Conservation (phyloP, 2,329 filamentous ascomycete genomes). For the Calonectria pauciramosa region DNA sequence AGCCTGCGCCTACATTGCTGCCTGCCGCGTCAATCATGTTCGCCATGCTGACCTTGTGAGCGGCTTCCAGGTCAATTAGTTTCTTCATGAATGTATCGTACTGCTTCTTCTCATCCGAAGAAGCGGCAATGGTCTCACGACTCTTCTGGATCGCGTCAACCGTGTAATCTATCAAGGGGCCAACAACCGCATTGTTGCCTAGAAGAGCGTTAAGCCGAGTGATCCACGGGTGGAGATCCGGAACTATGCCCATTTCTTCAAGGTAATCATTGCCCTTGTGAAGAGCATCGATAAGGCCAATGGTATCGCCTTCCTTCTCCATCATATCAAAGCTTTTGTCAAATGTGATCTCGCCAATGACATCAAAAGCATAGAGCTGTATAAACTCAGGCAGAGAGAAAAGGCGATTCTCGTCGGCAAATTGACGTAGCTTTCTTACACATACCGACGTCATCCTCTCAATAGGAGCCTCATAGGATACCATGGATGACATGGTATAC, state of each 20-base stretch:
- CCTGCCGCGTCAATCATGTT: not conserved
- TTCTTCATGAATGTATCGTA: not conserved
- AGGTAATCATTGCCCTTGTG: not conserved
- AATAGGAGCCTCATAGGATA: not conserved
- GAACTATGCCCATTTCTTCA: not conserved
- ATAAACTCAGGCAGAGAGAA: constrained; percentile 2
- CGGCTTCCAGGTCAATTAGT: not conserved
- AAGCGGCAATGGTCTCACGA: not conserved
- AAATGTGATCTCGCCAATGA: constrained; percentile 23
- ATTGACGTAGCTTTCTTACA: not conserved
- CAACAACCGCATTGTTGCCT: not conserved
- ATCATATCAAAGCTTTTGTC: not conserved
- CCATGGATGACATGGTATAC: constrained; percentile 1
- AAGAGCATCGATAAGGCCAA: not conserved
- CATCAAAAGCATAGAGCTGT: constrained; percentile 36
- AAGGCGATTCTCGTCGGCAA: not conserved
- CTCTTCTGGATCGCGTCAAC: not conserved
- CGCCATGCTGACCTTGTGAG: not conserved
- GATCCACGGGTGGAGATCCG: not conserved
- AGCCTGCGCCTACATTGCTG: not conserved
- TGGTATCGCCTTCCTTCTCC: not conserved
- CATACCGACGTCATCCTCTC: not conserved
- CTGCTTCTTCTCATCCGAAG: not conserved
- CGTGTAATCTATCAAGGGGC: not conserved
- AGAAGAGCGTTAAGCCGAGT: not conserved